Conservation (phyloP, 345 rosid genomes). For the Dipteronia sinensis region DNA sequence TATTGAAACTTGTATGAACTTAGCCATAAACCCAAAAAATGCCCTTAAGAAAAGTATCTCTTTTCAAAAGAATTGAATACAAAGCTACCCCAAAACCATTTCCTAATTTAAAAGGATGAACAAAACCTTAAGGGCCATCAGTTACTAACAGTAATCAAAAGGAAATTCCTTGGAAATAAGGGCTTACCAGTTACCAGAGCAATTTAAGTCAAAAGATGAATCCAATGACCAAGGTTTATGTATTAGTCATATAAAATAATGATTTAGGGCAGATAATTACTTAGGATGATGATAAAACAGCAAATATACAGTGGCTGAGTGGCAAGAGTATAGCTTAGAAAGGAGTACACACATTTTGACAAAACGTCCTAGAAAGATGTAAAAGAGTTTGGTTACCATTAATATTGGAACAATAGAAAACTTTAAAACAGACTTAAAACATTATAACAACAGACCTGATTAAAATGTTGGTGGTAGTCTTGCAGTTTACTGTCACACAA, state of each 20-base stretch:
- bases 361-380: conserved; percentile 10
- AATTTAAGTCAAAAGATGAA: not conserved
- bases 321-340: conserved; percentile 8
- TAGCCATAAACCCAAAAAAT: too few relatives aligned
- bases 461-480: conserved; percentile 85
- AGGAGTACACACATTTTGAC: not conserved
- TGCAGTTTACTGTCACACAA: conserved; percentile 79
- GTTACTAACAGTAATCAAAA: conserved; percentile 14
- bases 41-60: too few relatives aligned
- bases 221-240: not conserved
- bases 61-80: too few relatives aligned
- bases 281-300: not conserved
- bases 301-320: not conserved
- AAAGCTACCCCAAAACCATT: too few relatives aligned
- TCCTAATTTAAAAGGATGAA: too few relatives aligned
- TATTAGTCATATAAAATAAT: conserved; percentile 1
- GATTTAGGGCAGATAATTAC: not conserved
- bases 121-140: too few relatives aligned
- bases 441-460: conserved; percentile 58
- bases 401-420: conserved; percentile 8
- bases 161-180: not conserved
- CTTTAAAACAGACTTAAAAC: not conserved
- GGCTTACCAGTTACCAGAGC: not conserved
- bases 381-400: conserved; percentile 5
- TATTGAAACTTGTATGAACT: too few relatives aligned